Conservation (phyloP, 257 asterid species). For the Apocynum venetum region DNA sequence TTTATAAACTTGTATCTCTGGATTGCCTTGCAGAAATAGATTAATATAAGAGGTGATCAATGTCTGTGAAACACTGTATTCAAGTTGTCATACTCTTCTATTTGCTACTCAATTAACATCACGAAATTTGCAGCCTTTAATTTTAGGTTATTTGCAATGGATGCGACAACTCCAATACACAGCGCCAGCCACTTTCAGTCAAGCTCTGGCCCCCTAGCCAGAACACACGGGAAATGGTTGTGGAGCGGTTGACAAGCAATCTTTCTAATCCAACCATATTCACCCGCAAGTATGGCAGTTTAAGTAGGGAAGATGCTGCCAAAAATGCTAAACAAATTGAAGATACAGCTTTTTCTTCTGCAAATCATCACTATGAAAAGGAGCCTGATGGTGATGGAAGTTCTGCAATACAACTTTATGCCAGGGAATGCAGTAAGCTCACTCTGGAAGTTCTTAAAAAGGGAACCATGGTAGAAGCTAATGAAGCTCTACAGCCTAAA, state of each 20-base stretch:
- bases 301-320: conserved; percentile 50
- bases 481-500: conserved; percentile 19
- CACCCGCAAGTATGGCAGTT: conserved; percentile 79
- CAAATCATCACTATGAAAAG: conserved; percentile 60
- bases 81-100: background rate
- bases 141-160: conserved; percentile 45
- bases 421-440: conserved; percentile 87
- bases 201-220: conserved; percentile 98
- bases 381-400: conserved; percentile 98
- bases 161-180: conserved; percentile 45
- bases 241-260: conserved; percentile 73
- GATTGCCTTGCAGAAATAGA: background rate
- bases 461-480: conserved; percentile 35
- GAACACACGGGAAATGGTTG: conserved; percentile 69
- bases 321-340: conserved; percentile 64
- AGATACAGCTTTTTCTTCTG: conserved; percentile 60
- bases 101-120: background rate
- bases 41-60: background rate
- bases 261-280: conserved; percentile 89
- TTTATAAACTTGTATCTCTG: background rate
- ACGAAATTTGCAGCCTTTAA: conserved; percentile 10
- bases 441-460: conserved; percentile 70
- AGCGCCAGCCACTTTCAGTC: conserved; percentile 57
- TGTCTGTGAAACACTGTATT: background rate
- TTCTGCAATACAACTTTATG: conserved; percentile 90